A percentile compares a stretch with the other conserved stretches of the same genome.
These are phyloP conservation scores for Corniculantispora saksenae DNA, from an alignment of 2,329 filamentous ascomycete genomes.

Conservation along the genomic window DNA sequence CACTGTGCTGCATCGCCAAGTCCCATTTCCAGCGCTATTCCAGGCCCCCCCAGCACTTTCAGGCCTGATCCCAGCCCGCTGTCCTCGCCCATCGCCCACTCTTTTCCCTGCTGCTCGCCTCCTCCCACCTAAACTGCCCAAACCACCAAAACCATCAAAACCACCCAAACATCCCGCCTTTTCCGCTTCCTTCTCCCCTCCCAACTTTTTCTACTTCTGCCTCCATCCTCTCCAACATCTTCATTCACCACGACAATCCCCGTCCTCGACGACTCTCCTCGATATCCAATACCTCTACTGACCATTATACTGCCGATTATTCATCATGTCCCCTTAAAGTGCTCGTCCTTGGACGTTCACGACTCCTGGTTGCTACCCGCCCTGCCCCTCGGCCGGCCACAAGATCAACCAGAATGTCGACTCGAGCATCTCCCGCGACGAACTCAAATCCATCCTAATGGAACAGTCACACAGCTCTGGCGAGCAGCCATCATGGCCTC, in stretches of 20 bases:
- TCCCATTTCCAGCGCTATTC: slow-evolving; percentile 5
- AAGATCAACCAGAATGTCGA: slow-evolving; percentile 16
- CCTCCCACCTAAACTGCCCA: slow-evolving; percentile 11
- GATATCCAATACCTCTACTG: neutral
- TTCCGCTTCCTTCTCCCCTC: slow-evolving; percentile 12
- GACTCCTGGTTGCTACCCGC: slow-evolving; percentile 8
- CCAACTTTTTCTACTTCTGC: slow-evolving; percentile 1
- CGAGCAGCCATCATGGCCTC: slow-evolving; percentile 11
- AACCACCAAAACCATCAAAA: slow-evolving; percentile 4
- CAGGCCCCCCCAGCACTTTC: neutral
- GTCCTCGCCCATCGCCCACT: neutral
- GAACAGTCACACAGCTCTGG: slow-evolving; percentile 20
- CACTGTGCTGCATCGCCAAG: slow-evolving; percentile 18
- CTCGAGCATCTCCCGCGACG: slow-evolving; percentile 18
- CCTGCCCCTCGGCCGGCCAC: slow-evolving; percentile 12
- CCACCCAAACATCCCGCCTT: slow-evolving; percentile 19
- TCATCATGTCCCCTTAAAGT: slow-evolving; percentile 14
- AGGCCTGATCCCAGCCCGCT: neutral
- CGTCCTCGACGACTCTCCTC: neutral
- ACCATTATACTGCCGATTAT: neutral
- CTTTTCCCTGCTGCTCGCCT: neutral
- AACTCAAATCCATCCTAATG: slow-evolving; percentile 22
- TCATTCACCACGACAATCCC: neutral
- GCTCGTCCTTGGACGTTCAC: slow-evolving; percentile 17
- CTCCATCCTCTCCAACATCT: neutral